Base-by-base conservation (phyloP, 257 asterid species). In the Plantago elongata region DNA sequence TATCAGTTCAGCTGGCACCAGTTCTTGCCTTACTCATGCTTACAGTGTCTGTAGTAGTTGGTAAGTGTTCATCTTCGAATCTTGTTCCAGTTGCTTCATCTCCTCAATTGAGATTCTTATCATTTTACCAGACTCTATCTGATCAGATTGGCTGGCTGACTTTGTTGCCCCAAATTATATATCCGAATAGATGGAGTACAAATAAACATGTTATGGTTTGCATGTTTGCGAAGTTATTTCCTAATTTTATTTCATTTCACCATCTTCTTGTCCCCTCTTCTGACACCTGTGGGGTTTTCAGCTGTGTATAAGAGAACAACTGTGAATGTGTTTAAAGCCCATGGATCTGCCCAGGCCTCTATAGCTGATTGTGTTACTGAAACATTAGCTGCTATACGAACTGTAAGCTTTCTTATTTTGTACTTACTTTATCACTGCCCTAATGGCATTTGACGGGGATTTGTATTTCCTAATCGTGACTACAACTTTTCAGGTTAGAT, bases 251-350 rank as follows among this genome's bases (percentile, higher is more conserved):
- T 54, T 11, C 43, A 1, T 54, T 54, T 38, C 17, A 54, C 14
- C 69, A 52, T 59, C 14, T 43, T 52, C 57, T 44, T 63, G 48
- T 65, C 51, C 50, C 54, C 44, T 68, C 55, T 29, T n/a, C 71
- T 71, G 65, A 78, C 65, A 69, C 54, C 13, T 40, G 40, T 60
- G 50, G 45, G 13, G 43, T 72, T 72, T 69, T 74, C 72, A 92
- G 99, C 97, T 67, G 70, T 89, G 64, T 92, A 89, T 75, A 89
- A 87, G 78, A 83, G 99, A 78, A 78, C 97, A 61, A 92, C 99
- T 30, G 94, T 84, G 74, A 85, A 63, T 62, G 94, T 89, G 59
- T 92, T 86, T 77, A 89, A 86, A 81, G 87, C 96, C 73, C 95
- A 92, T 83, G 99, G 97, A 64, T 67, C 87, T 57, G 94, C 79